These are phyloP conservation scores for Candida sanyaensis DNA, from an alignment of 1,139 yeast genomes.

Conservation along the genomic window DNA sequence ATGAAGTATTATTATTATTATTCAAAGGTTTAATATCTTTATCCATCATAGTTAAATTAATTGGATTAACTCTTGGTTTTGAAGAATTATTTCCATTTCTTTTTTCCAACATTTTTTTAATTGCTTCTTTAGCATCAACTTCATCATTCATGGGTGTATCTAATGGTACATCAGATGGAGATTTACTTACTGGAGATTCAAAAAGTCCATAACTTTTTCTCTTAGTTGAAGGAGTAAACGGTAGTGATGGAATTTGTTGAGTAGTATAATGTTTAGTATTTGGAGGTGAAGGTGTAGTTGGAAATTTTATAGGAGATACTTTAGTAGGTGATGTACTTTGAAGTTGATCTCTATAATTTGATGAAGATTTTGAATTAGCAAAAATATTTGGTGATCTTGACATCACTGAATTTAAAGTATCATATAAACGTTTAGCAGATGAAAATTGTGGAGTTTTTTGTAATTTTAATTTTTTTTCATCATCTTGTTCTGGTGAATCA, in stretches of 20 bases:
- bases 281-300: constrained; percentile 1
- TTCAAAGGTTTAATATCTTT: background rate
- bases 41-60: background rate
- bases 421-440: constrained; percentile 38
- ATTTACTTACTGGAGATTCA: constrained; percentile 36
- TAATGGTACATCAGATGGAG: constrained; percentile 31
- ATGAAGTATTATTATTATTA: background rate
- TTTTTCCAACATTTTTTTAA: constrained; percentile 20
- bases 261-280: background rate
- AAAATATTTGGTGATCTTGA: constrained; percentile 6
- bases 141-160: constrained; percentile 40
- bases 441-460: constrained; percentile 45
- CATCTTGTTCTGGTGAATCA: constrained; percentile 15
- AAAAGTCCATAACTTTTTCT: constrained; percentile 32
- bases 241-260: constrained; percentile 19
- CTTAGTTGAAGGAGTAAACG: constrained; percentile 44
- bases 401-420: constrained; percentile 17
- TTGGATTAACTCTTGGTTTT: background rate
- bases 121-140: constrained; percentile 15
- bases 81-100: background rate
- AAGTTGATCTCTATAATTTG: background rate
- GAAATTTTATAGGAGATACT: background rate
- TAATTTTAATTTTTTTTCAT: constrained; percentile 23
- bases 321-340: background rate
- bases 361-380: background rate